A percentile compares a stretch with the other conserved stretches of the same genome.
Evolutionary conservation across 2,329 filamentous ascomycete genomes (phyloP).

Genomic region (Cadophora sp.): DNA sequence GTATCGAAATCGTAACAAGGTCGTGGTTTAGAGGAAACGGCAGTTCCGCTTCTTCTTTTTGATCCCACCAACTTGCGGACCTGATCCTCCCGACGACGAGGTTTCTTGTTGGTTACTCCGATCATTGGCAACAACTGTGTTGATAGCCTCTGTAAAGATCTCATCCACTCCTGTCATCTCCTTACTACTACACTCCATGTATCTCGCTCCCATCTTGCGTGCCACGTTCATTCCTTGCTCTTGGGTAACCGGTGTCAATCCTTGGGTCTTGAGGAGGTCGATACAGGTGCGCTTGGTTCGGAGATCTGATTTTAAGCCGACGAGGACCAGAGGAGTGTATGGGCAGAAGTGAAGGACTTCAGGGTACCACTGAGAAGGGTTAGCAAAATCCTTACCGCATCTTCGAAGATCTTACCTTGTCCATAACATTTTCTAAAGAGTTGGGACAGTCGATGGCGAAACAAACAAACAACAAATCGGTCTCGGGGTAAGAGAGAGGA

Average conservation of each 20-base stretch:
- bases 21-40: constrained; percentile 68
- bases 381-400: constrained; percentile 3
- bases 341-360: constrained; percentile 99
- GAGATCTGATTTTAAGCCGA: constrained; percentile 96
- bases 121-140: constrained; percentile 86
- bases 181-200: constrained; percentile 99
- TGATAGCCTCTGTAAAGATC: constrained; percentile 91
- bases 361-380: constrained; percentile 82
- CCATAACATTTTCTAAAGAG: constrained; percentile 96
- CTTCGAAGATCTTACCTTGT: constrained; percentile 74
- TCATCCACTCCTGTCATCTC: constrained; percentile 96
- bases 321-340: constrained; percentile 92
- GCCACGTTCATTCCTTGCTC: constrained; percentile 90
- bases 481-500: constrained; percentile 96
- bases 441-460: constrained; percentile 99
- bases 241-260: constrained; percentile 89
- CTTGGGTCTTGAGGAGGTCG: constrained; percentile 97
- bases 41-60: constrained; percentile 89
- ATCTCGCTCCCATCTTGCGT: constrained; percentile 90
- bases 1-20: constrained; percentile 41
- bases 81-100: constrained; percentile 22
- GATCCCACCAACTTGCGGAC: constrained; percentile 49
- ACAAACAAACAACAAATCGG: constrained; percentile 96
- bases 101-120: constrained; percentile 56
- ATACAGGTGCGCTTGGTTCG: constrained; percentile 96